phyloP scores from a whole-genome alignment of 83 land plant genomes.

The Diphasiastrum complanatum region DNA sequence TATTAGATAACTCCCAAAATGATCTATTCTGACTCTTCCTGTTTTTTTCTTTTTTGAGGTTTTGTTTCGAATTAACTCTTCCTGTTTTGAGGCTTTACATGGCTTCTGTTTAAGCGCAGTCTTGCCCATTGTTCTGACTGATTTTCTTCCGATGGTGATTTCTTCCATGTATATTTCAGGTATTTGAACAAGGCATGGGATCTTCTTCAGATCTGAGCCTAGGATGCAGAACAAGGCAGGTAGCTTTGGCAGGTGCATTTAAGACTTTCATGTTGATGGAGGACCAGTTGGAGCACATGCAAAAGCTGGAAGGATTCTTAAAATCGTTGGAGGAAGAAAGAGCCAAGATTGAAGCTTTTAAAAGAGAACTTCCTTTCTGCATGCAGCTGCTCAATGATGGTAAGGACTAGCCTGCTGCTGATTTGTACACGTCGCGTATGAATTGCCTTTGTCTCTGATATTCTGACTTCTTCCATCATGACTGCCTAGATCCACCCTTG shows the following conservation, averaged over 20 bases:
- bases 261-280: slow-evolving; percentile 37
- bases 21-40: too few species aligned
- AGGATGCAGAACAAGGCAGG: slow-evolving; percentile 45
- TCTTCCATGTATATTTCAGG: too few species aligned
- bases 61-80: too few species aligned
- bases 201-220: slow-evolving; percentile 63
- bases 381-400: slow-evolving; percentile 93
- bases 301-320: slow-evolving; percentile 61
- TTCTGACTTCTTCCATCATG: too few species aligned
- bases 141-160: too few species aligned
- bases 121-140: too few species aligned
- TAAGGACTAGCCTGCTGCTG: slow-evolving; percentile 15
- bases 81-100: too few species aligned
- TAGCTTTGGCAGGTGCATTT: slow-evolving; percentile 27
- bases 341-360: slow-evolving; percentile 91
- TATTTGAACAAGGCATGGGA: slow-evolving; percentile 38
- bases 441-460: too few species aligned
- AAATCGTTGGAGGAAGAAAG: slow-evolving; percentile 75
- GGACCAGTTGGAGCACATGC: slow-evolving; percentile 31
- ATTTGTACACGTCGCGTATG: neutral
- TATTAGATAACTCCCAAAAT: too few species aligned
- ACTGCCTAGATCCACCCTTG: too few species aligned
- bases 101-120: too few species aligned
- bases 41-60: too few species aligned
- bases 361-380: slow-evolving; percentile 93